A percentile compares a stretch with the other conserved stretches of the same genome.
These are phyloP conservation scores for Pichia rugopelliculosa DNA, from an alignment of 805 yeast species.

Conservation along the genomic window DNA sequence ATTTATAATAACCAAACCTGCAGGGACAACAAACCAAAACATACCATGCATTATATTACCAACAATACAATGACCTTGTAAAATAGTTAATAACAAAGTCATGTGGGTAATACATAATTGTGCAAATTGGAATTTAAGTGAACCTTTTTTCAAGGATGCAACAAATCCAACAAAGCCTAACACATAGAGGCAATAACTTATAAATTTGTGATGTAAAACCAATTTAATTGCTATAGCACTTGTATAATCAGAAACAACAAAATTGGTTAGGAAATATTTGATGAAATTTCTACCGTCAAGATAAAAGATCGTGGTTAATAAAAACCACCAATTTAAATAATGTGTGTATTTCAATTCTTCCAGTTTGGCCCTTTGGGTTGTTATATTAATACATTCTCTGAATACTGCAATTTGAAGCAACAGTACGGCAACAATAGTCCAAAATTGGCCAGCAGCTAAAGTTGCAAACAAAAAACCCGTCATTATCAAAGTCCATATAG, in stretches of 20 bases:
- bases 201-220: conserved; percentile 65
- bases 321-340: conserved; percentile 87
- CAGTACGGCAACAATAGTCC: conserved; percentile 66
- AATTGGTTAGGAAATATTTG: conserved; percentile 35
- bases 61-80: conserved; percentile 90
- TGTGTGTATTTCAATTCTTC: conserved; percentile 78
- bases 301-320: conserved; percentile 80
- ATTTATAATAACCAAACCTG: conserved; percentile 83
- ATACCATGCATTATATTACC: conserved; percentile 84
- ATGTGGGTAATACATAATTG: conserved; percentile 91
- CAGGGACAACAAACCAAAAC: conserved; percentile 92
- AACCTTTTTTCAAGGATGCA: conserved; percentile 80
- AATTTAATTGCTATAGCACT: conserved; percentile 23
- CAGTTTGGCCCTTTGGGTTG: conserved; percentile 70
- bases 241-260: conserved; percentile 24
- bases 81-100: conserved; percentile 82
- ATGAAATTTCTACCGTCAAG: conserved; percentile 81
- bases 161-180: conserved; percentile 88
- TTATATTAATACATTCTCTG: conserved; percentile 81
- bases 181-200: conserved; percentile 77
- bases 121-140: conserved; percentile 85
- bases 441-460: conserved; percentile 77
- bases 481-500: conserved; percentile 93
- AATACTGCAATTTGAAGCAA: conserved; percentile 76
- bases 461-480: conserved; percentile 61